A percentile compares a stretch with the other conserved stretches of the same genome.
Evolutionary conservation across 208 protist species (phyloP).

Genomic region (Endotrypanum monterogeii): DNA sequence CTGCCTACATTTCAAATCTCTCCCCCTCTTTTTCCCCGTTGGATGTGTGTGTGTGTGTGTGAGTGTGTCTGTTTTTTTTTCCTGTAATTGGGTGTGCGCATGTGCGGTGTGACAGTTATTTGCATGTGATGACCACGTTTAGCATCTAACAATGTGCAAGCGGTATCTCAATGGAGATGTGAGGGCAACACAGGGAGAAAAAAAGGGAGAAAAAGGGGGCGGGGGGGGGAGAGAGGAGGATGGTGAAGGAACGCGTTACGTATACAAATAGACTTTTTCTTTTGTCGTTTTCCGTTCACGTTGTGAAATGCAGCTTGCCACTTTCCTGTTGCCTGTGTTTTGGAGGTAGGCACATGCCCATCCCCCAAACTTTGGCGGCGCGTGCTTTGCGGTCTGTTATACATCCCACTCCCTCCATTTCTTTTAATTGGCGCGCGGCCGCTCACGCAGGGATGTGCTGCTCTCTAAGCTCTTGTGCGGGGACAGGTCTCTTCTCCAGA

Average conservation of each 20-base stretch:
- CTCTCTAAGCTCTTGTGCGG: background rate
- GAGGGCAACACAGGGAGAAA: background rate
- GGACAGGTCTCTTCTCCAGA: background rate
- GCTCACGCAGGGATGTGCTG: background rate
- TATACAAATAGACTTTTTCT: background rate
- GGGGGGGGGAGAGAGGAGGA: background rate
- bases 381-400: background rate
- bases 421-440: background rate
- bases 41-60: conserved; percentile 1
- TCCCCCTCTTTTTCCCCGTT: background rate
- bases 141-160: no score
- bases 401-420: background rate
- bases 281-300: background rate
- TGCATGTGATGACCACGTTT: no score
- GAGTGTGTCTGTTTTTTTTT: background rate
- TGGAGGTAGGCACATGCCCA: background rate
- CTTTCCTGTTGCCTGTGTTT: background rate
- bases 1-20: background rate
- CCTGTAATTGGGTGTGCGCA: background rate
- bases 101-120: no score
- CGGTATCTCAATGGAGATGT: no score
- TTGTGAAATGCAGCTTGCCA: background rate
- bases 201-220: background rate
- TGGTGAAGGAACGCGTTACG: no score
- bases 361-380: background rate